Conservation (phyloP, 352 stramenopile genomes). For the Pythium dissimile region DNA sequence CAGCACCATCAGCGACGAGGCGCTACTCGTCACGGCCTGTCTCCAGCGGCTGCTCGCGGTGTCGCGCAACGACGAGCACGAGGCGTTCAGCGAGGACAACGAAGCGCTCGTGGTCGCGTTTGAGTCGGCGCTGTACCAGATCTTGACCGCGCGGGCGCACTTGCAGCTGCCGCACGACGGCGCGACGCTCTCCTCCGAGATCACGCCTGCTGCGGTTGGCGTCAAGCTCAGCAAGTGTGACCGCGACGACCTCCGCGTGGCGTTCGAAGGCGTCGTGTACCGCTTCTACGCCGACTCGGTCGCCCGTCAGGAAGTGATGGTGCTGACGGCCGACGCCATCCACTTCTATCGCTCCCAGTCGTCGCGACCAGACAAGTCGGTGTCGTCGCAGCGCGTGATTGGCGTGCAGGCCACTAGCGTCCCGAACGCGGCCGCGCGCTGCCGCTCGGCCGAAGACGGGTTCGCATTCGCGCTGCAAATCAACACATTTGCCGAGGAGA, state of each 20-base stretch:
- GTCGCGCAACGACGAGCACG: conserved; percentile 7
- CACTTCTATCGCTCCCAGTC: conserved; percentile 72
- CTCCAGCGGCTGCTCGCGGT: conserved; percentile 33
- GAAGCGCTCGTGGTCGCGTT: conserved; percentile 24
- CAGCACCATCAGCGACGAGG: conserved; percentile 62
- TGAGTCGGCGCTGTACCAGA: conserved; percentile 58
- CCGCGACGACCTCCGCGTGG: conserved; percentile 46
- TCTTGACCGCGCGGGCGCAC: conserved; percentile 41
- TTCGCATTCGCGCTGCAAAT: conserved; percentile 62
- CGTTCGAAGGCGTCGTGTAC: conserved; percentile 70
- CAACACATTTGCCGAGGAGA: conserved; percentile 70
- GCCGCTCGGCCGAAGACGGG: conserved; percentile 3
- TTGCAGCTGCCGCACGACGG: conserved; percentile 39
- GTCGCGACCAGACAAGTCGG: conserved; percentile 46
- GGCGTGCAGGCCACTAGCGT: conserved; percentile 36
- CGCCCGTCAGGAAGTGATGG: conserved; percentile 70
- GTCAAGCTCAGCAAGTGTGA: conserved; percentile 66
- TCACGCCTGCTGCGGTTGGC: conserved; percentile 46
- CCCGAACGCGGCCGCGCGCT: conserved; percentile 13
- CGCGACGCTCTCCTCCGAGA: conserved; percentile 3
- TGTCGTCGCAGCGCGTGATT: conserved; percentile 45
- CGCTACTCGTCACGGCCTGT: conserved; percentile 26
- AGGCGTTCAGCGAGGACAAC: conserved; percentile 21
- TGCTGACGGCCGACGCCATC: conserved; percentile 53
- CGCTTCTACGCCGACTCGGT: conserved; percentile 57